Base-by-base conservation (phyloP, 1,139 yeast genomes). In the Geotrichum histeridarum region DNA sequence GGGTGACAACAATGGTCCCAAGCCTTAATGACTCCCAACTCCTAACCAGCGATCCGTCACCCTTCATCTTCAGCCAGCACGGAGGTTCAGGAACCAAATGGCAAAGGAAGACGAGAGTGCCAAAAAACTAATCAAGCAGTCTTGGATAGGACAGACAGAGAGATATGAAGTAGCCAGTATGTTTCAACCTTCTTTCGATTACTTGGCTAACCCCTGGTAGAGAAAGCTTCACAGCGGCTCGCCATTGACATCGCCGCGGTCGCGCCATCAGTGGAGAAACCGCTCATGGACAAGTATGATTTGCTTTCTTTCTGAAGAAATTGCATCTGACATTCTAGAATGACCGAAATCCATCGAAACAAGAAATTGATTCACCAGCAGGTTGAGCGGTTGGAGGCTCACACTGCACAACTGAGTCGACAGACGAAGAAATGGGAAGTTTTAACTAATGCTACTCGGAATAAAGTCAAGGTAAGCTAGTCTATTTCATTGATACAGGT, bases 111-210 rank as follows among this genome's bases (percentile, higher is more conserved):
- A 64, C 46, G 57, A 62, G 5, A 59, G 59, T 30, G 68, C 66
- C 11, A 58, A 54, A 47, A 63, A 60, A 54, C 57, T 67, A 33
- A 58, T 67, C 35, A 64, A 64, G 48, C 70, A 67, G 49, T 62
- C 68, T n/a, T 63, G 67, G 54, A 67, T 67, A 42, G 70, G 69
- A 17, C 69, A 66, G 56, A 51, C 62, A 1, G 64, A 64, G 45
- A 60, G 69, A 8, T 59, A 58, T 35, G 67, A 63, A 17, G 57
- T 59, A 6, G 67, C 67, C 0, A 57, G 55, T 33, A 45, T 18
- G 56, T n/a, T 22, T 12, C 4, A 22, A 30, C 12, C 36, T 9
- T 14, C 22, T 35, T 39, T 37, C 36, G 39, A 17, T n/a, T n/a
- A 27, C 50, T 32, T 15, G 33, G 41, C 37, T 48, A 37, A 27